Percentiles rank a stretch among this genome's conserved stretches.
phyloP scores from a whole-genome alignment of 768 basidiomycete genomes.

The Lepiota brunneoincarnata region DNA sequence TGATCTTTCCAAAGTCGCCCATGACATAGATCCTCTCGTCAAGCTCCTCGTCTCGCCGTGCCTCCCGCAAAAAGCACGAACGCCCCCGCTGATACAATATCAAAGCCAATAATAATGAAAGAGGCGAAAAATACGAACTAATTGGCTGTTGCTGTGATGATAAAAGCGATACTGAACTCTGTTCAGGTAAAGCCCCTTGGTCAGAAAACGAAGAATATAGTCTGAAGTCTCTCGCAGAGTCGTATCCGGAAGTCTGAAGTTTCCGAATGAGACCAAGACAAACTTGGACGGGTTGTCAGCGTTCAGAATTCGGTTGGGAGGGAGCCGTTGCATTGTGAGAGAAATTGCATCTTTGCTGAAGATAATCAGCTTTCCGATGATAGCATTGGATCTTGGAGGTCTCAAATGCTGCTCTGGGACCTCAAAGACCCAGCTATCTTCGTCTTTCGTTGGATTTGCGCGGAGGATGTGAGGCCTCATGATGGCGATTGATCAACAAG shows the following conservation, averaged over 20 bases:
- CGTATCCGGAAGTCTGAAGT: conserved; percentile 54
- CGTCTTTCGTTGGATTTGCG: conserved; percentile 42
- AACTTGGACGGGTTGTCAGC: conserved; percentile 57
- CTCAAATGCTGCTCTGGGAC: conserved; percentile 26
- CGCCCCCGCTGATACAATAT: conserved; percentile 44
- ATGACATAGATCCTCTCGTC: conserved; percentile 54
- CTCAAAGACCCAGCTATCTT: conserved; percentile 50
- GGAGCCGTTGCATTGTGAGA: conserved; percentile 46
- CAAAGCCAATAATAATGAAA: neutral
- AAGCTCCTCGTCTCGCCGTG: conserved; percentile 51
- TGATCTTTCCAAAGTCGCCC: conserved; percentile 59
- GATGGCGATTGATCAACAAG: conserved; percentile 11
- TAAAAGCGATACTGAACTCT: conserved; percentile 64
- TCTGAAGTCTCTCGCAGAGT: conserved; percentile 46
- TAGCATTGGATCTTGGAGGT: conserved; percentile 22
- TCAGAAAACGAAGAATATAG: conserved; percentile 55
- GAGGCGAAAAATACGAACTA: conserved; percentile 34
- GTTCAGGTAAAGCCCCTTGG: conserved; percentile 55
- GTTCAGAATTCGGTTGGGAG: conserved; percentile 57
- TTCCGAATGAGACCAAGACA: conserved; percentile 36
- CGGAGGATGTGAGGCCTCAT: conserved; percentile 38
- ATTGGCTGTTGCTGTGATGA: conserved; percentile 68
- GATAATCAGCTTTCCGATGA: conserved; percentile 47
- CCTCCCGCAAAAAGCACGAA: conserved; percentile 61
- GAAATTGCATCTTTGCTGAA: conserved; percentile 50